Conservation (phyloP, 2,329 filamentous ascomycete genomes). For the Trichoderma polysporum region DNA sequence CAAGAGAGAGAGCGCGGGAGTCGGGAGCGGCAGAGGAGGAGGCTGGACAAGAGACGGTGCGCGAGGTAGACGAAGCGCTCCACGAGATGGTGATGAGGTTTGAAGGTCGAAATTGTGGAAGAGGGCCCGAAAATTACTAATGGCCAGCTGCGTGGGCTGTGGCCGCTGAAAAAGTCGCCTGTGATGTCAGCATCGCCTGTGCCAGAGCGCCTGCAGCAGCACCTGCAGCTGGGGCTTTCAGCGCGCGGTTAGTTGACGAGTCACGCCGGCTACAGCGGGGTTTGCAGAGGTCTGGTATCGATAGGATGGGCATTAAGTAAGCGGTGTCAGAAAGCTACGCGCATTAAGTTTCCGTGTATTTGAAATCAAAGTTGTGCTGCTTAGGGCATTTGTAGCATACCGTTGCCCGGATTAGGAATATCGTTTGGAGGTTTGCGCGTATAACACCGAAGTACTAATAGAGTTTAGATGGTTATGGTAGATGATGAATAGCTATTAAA, state of each 20-base stretch:
- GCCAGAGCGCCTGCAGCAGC: background rate
- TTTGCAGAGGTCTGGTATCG: background rate
- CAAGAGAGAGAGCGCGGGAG: background rate
- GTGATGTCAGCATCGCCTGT: slow-evolving; percentile 17
- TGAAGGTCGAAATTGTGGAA: background rate
- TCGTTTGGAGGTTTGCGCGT: background rate
- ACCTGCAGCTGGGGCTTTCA: background rate
- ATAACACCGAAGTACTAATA: background rate
- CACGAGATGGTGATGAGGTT: background rate
- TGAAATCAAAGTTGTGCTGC: slow-evolving; percentile 4
- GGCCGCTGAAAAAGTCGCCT: slow-evolving; percentile 7
- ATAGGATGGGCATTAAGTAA: background rate
- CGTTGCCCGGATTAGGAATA: background rate
- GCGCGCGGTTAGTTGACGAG: slow-evolving; percentile 9
- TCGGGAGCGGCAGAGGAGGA: background rate
- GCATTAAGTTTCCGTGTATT: background rate
- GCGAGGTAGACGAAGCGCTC: background rate
- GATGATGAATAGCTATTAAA: background rate
- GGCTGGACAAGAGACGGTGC: no score
- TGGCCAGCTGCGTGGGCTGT: background rate
- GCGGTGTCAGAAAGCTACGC: background rate
- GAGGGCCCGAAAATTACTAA: slow-evolving; percentile 18
- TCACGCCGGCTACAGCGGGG: slow-evolving; percentile 13
- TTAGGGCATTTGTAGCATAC: background rate
- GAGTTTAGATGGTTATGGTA: background rate